Evolutionary conservation across 148 eudicot genomes (phyloP).

Genomic region (Drosera capensis): DNA sequence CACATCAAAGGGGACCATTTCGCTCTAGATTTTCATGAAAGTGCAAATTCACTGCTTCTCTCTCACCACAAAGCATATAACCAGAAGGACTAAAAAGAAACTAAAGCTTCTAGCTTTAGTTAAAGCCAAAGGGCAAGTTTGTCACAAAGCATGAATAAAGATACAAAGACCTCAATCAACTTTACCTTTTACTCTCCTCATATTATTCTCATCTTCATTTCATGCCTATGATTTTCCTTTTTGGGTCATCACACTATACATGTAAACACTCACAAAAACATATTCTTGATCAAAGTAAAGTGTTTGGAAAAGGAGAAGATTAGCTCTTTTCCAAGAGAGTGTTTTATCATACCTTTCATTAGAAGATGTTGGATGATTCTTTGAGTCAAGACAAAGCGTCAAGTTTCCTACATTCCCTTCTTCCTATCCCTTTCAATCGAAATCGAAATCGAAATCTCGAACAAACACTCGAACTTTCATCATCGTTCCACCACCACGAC

Average conservation of each 20-base stretch:
- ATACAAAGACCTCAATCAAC: not conserved
- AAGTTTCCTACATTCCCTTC: slow-evolving; percentile 44
- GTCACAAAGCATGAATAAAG: not conserved
- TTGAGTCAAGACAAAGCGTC: slow-evolving; percentile 11
- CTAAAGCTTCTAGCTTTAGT: not conserved
- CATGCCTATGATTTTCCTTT: not conserved
- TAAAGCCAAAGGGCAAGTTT: slow-evolving; percentile 1
- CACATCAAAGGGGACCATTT: no score
- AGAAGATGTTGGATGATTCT: not conserved
- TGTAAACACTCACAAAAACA: slow-evolving; percentile 17
- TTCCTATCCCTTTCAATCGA: slow-evolving; percentile 12
- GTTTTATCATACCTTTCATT: slow-evolving; percentile 1
- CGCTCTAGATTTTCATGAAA: no score
- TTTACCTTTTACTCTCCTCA: not conserved
- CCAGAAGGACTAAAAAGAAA: not conserved
- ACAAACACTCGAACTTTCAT: slow-evolving; percentile 3
- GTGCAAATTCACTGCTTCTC: no score
- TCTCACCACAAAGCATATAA: no score
- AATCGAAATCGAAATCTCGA: slow-evolving; percentile 7
- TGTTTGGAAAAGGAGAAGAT: not conserved
- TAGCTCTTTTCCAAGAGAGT: slow-evolving; percentile 16
- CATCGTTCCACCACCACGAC: not conserved
- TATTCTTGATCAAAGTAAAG: no score
- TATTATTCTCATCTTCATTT: not conserved
- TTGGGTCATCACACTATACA: slow-evolving; percentile 3